These are phyloP conservation scores for Beauveria rudraprayagi DNA, from an alignment of 2,329 filamentous ascomycete species.

Conservation along the genomic window DNA sequence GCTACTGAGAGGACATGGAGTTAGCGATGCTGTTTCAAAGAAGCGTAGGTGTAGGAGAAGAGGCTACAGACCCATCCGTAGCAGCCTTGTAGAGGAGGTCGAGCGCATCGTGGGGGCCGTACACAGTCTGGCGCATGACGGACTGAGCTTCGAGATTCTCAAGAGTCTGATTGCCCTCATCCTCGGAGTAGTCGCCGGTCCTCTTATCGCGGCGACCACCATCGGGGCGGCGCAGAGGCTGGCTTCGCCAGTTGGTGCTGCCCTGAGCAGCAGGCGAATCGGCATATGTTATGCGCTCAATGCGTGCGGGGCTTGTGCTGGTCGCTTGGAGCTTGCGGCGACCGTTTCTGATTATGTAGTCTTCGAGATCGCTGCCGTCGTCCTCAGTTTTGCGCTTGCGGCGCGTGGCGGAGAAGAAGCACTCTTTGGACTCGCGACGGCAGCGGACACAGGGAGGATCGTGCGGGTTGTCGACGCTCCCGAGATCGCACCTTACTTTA, in stretches of 20 bases:
- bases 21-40: slow-evolving; percentile 3
- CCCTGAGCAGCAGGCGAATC: slow-evolving; percentile 53
- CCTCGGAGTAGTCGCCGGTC: slow-evolving; percentile 31
- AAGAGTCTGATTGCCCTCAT: slow-evolving; percentile 52
- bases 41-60: slow-evolving; percentile 12
- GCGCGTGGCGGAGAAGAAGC: slow-evolving; percentile 90
- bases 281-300: slow-evolving; percentile 40
- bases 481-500: slow-evolving; percentile 56
- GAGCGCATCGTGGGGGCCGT: slow-evolving; percentile 85
- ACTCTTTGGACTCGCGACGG: slow-evolving; percentile 89
- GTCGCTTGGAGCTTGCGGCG: slow-evolving; percentile 55
- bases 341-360: slow-evolving; percentile 66
- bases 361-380: slow-evolving; percentile 44
- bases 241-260: slow-evolving; percentile 55
- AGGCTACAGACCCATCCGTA: slow-evolving; percentile 45
- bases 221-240: slow-evolving; percentile 58
- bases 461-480: slow-evolving; percentile 84
- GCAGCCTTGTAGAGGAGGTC: slow-evolving; percentile 87
- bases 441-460: slow-evolving; percentile 92
- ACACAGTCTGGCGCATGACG: slow-evolving; percentile 65
- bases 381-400: slow-evolving; percentile 78
- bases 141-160: slow-evolving; percentile 58
- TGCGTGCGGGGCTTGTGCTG: slow-evolving; percentile 33
- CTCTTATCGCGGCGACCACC: slow-evolving; percentile 24
- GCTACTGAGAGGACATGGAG: background rate